These are phyloP conservation scores for Peribolospora baueri DNA, from an alignment of 768 basidiomycete species.

Conservation along the genomic window DNA sequence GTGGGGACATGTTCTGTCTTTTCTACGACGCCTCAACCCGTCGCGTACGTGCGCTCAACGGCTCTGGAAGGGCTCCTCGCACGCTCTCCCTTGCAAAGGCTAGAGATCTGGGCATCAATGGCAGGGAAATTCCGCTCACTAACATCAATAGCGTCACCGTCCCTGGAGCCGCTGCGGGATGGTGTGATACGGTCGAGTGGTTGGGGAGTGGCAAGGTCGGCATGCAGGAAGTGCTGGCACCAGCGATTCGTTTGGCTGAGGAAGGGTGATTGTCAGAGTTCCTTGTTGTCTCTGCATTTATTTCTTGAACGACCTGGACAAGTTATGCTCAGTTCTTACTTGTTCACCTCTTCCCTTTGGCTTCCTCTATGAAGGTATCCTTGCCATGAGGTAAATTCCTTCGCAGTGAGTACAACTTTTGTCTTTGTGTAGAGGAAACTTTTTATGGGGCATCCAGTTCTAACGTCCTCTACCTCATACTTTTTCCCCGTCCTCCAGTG, in stretches of 20 bases:
- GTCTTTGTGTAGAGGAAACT: too few species aligned
- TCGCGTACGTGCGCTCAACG: conserved; percentile 67
- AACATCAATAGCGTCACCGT: conserved; percentile 37
- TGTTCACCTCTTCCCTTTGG: too few species aligned
- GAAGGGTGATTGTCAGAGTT: conserved; percentile 36
- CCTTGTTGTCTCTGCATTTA: not conserved
- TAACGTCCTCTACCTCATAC: too few species aligned
- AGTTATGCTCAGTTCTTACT: not conserved
- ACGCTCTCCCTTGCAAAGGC: conserved; percentile 52
- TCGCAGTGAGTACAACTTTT: too few species aligned
- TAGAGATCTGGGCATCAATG: conserved; percentile 41
- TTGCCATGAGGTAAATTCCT: not conserved
- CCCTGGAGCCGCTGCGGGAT: conserved; percentile 72
- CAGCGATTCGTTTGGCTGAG: conserved; percentile 76
- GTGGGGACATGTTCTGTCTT: conserved; percentile 24
- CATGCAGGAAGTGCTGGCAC: conserved; percentile 49
- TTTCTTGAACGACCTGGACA: too few species aligned
- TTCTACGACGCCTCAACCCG: conserved; percentile 69
- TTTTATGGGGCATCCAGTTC: too few species aligned
- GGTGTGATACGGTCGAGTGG: conserved; percentile 64
- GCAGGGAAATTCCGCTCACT: conserved; percentile 43
- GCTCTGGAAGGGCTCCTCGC: conserved; percentile 65
- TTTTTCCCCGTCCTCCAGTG: conserved; percentile 18
- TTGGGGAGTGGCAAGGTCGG: conserved; percentile 53
- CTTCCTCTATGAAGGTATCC: not conserved